phyloP scores from a whole-genome alignment of 2,329 filamentous ascomycete genomes.

The Xylariaceae sp. region DNA sequence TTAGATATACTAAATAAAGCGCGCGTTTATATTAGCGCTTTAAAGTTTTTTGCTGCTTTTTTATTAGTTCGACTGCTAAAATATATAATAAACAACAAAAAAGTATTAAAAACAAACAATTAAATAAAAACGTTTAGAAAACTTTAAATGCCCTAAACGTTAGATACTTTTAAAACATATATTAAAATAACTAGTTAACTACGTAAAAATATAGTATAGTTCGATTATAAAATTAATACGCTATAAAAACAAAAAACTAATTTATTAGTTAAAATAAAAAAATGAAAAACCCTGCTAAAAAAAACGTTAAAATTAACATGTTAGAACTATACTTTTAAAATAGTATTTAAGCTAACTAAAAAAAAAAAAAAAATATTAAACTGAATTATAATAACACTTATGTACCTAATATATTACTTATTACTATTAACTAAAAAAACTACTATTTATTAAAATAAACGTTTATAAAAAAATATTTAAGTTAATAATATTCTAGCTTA shows the following conservation, averaged over 20 bases:
- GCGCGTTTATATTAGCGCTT: too few species aligned
- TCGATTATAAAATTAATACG: neutral
- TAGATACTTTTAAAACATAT: neutral
- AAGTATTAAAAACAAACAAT: neutral
- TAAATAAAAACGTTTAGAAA: neutral
- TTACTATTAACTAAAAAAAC: too few species aligned
- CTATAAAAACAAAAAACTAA: neutral
- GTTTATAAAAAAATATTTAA: too few species aligned
- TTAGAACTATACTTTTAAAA: too few species aligned
- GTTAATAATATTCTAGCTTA: too few species aligned
- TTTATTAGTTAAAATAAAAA: neutral
- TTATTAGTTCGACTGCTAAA: neutral
- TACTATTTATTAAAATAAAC: too few species aligned
- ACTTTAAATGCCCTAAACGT: neutral
- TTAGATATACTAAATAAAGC: too few species aligned
- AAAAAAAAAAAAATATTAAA: neutral
- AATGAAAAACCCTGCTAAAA: too few species aligned
- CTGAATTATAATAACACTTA: too few species aligned
- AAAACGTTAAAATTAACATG: too few species aligned
- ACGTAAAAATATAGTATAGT: neutral
- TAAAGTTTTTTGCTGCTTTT: neutral
- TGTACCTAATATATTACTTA: too few species aligned
- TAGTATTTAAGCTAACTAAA: too few species aligned
- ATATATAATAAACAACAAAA: neutral
- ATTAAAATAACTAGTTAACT: neutral